Conservation (phyloP, 441 rosid genomes). For the Aleurites moluccanus region DNA sequence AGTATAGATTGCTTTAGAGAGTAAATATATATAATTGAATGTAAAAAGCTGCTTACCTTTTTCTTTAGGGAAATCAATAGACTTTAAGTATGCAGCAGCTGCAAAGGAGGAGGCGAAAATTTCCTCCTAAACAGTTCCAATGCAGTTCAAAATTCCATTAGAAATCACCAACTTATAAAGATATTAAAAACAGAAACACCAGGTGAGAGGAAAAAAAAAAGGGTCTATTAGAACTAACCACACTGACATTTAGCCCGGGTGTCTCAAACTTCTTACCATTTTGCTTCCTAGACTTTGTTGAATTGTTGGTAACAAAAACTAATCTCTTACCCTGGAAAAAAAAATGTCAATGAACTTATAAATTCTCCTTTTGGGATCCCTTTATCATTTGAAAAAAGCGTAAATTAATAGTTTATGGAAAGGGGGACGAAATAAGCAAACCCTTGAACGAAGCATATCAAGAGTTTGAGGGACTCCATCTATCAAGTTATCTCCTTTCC, state of each 20-base stretch:
- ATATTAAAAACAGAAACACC: not conserved
- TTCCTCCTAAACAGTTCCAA: conserved; percentile 61
- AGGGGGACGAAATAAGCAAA: conserved; percentile 1
- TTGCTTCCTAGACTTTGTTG: conserved; percentile 84
- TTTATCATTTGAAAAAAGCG: not conserved
- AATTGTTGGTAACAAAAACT: conserved; percentile 89
- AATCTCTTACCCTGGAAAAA: conserved; percentile 68
- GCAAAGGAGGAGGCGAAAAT: conserved; percentile 91
- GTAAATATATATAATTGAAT: not conserved
- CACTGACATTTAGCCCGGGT: conserved; percentile 68
- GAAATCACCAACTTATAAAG: conserved; percentile 18
- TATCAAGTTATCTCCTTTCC: conserved; percentile 92
- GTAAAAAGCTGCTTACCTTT: conserved; percentile 43
- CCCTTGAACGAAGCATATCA: conserved; percentile 83
- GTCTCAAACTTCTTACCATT: conserved; percentile 70
- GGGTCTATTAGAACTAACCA: conserved; percentile 41
- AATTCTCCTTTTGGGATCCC: not conserved
- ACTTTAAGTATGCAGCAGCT: conserved; percentile 82
- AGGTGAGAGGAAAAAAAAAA: not conserved
- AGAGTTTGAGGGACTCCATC: conserved; percentile 72
- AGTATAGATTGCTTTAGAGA: not conserved
- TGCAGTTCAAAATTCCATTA: not conserved
- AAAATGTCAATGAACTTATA: not conserved
- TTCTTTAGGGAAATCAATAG: conserved; percentile 67
- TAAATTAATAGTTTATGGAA: not conserved